These are phyloP conservation scores for Parathielavia appendiculata DNA, from an alignment of 495 filamentous ascomycete genomes.

Conservation along the genomic window DNA sequence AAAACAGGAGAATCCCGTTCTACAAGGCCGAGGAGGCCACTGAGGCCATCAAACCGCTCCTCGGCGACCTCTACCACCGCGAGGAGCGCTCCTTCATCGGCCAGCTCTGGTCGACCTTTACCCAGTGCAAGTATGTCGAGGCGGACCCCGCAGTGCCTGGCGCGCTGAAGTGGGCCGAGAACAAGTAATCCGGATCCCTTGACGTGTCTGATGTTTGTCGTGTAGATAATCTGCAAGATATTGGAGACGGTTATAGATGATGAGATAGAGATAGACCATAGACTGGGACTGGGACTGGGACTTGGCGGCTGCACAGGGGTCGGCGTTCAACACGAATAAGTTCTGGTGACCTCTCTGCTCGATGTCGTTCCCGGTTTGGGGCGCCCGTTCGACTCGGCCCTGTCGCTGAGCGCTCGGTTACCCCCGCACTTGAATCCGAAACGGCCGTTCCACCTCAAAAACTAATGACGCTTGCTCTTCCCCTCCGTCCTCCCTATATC, in stretches of 20 bases:
- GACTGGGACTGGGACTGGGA: background rate
- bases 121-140: slow-evolving; percentile 35
- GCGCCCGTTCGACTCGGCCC: background rate
- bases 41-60: slow-evolving; percentile 71
- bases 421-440: background rate
- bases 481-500: slow-evolving; percentile 6
- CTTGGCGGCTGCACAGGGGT: background rate
- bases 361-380: background rate
- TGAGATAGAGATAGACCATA: slow-evolving; percentile 14
- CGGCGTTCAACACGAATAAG: background rate
- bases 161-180: slow-evolving; percentile 31
- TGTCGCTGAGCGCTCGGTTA: too few species aligned
- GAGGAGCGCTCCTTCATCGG: slow-evolving; percentile 41
- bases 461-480: slow-evolving; percentile 12
- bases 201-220: background rate
- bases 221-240: background rate
- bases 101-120: slow-evolving; percentile 33
- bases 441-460: background rate
- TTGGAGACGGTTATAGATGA: slow-evolving; percentile 2
- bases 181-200: slow-evolving; percentile 3
- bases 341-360: background rate
- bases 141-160: slow-evolving; percentile 30
- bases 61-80: slow-evolving; percentile 72
- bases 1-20: slow-evolving; percentile 67
- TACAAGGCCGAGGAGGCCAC: slow-evolving; percentile 86